A percentile compares a stretch with the other conserved stretches of the same genome.
Evolutionary conservation across 768 basidiomycete species (phyloP).

Genomic region (Mycena rosella): DNA sequence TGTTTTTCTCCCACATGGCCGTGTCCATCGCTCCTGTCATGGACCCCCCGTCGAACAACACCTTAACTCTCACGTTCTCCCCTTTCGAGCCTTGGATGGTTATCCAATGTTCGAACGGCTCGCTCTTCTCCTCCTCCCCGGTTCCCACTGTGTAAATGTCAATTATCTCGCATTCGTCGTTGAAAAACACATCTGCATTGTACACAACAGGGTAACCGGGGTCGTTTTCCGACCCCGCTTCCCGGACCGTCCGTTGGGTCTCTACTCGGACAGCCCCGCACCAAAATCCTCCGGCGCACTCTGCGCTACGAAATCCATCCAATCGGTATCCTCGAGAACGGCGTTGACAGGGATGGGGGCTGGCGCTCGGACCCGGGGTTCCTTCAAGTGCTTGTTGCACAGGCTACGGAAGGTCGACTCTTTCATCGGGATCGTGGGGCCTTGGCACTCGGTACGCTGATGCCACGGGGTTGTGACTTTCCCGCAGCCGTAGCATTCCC

Average conservation of each 20-base stretch:
- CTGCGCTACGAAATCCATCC: constrained; percentile 20
- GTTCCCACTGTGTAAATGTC: too few species aligned
- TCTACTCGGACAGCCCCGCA: constrained; percentile 40
- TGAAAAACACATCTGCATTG: too few species aligned
- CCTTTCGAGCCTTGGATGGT: too few species aligned
- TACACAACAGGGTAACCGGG: constrained; percentile 33
- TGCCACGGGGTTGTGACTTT: constrained; percentile 14
- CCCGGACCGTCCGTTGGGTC: constrained; percentile 17
- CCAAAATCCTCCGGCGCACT: constrained; percentile 40
- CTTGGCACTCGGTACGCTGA: constrained; percentile 12
- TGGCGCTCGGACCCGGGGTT: too few species aligned
- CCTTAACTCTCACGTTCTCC: constrained; percentile 28
- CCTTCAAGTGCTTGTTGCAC: neutral
- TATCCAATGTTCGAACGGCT: too few species aligned
- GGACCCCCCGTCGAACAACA: constrained; percentile 47
- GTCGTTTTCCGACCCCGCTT: constrained; percentile 8
- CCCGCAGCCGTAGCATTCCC: constrained; percentile 34
- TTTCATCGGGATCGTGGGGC: constrained; percentile 3
- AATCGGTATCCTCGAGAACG: constrained; percentile 5
- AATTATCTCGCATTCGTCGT: too few species aligned
- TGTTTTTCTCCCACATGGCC: constrained; percentile 30
- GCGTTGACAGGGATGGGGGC: constrained; percentile 1
- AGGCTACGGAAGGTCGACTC: constrained; percentile 18
- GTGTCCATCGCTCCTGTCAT: constrained; percentile 45
- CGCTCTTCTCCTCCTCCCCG: too few species aligned